Base-by-base conservation (phyloP, 345 rosid genomes). In the Mangifera indica region DNA sequence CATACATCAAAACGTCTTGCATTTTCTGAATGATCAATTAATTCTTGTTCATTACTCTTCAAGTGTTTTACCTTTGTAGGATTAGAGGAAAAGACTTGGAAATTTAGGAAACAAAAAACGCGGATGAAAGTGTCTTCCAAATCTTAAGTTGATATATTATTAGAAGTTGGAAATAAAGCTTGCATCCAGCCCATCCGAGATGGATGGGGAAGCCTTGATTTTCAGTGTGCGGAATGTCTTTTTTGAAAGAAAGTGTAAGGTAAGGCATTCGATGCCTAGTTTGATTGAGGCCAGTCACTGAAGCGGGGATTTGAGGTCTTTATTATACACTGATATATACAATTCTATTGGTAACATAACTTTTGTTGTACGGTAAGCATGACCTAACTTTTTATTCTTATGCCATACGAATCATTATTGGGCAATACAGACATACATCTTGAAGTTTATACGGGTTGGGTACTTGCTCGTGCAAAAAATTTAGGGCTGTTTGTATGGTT, bases 391-490 rank as follows among this genome's bases (percentile, higher is more conserved):
- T 26, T 18, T 37, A n/a, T 5, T 40, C 24, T 10, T 48, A 4
- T 17, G 8, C 49, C 44, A 37, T 37, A 37, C 6, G 42, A 37
- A 37, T 37, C 7, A 37, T 37, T 37, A 1, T 37, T 37, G 42
- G 42, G 42, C 42, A 37, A 66, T 49, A 5, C 32, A 29, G 1
- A 29, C 32, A 29, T 29, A 29, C 32, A 10, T 71, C 29, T 8
- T 37, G 34, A 61, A 67, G 60, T 37, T 20, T n/a, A n/a, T n/a
- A n/a, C n/a, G n/a, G n/a, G n/a, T n/a, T n/a, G n/a, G n/a, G n/a
- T n/a, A n/a, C n/a, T n/a, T n/a, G n/a, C 75, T 53, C 12, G 17
- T 17, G 59, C 63, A 42, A 76, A 61, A 69, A 72, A 63, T 20
- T 49, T 75, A 58, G 22, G 46, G 65, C 24, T 44, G 76, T 5